Conservation (phyloP, 768 basidiomycete genomes). For the Leucosporidium scottii region DNA sequence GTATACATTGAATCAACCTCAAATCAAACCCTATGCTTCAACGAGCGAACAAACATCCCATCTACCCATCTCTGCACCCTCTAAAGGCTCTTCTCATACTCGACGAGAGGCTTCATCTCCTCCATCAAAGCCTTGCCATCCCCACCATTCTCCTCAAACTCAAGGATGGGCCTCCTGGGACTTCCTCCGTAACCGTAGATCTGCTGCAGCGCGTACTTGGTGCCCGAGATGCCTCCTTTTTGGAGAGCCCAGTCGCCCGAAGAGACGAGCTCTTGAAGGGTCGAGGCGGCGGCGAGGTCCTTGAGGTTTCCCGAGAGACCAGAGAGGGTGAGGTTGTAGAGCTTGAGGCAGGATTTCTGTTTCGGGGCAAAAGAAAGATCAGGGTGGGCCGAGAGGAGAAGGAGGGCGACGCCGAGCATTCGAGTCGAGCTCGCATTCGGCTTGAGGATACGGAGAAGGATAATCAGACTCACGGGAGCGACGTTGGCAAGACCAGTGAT, state of each 20-base stretch:
- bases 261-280: constrained; percentile 61
- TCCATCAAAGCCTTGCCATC: constrained; percentile 62
- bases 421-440: background rate
- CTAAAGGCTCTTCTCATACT: constrained; percentile 25
- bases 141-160: constrained; percentile 59
- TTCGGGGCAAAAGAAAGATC: constrained; percentile 46
- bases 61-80: background rate
- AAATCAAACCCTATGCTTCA: too few relatives aligned
- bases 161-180: constrained; percentile 69
- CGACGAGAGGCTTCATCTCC: constrained; percentile 50
- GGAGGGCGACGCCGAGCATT: background rate
- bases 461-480: constrained; percentile 4
- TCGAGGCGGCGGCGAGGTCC: constrained; percentile 61
- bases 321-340: constrained; percentile 49
- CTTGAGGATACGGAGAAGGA: background rate
- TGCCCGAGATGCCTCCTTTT: constrained; percentile 42
- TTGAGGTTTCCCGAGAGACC: constrained; percentile 46
- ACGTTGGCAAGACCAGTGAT: constrained; percentile 52
- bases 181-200: constrained; percentile 68
- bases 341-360: constrained; percentile 51
- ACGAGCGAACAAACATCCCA: too few relatives aligned
- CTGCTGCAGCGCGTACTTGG: constrained; percentile 47
- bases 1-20: too few relatives aligned
- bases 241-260: constrained; percentile 43
- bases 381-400: constrained; percentile 42